These are phyloP conservation scores for Zygosaccharomyces siamensis DNA, from an alignment of 805 yeast genomes.

Conservation along the genomic window DNA sequence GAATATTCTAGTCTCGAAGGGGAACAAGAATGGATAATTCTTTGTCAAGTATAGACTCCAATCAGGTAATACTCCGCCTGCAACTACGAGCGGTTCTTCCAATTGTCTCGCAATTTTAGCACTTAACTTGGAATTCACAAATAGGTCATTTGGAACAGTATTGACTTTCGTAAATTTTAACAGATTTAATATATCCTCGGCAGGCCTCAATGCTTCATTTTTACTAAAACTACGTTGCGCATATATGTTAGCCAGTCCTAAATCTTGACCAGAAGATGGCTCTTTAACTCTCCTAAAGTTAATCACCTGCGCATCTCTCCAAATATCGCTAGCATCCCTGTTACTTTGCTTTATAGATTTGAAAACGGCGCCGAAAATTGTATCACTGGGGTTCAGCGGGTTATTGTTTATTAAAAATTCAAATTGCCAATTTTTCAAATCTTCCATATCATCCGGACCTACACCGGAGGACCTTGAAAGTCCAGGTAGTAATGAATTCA, in stretches of 20 bases:
- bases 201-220: slow-evolving; percentile 9
- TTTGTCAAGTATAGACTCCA: slow-evolving; percentile 78
- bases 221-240: slow-evolving; percentile 6
- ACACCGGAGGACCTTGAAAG: slow-evolving; percentile 6
- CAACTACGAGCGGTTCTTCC: slow-evolving; percentile 84
- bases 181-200: slow-evolving; percentile 41
- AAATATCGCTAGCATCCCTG: slow-evolving; percentile 47
- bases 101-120: slow-evolving; percentile 82
- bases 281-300: slow-evolving; percentile 39
- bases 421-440: slow-evolving; percentile 36
- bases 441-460: slow-evolving; percentile 12
- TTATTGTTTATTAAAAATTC: slow-evolving; percentile 59
- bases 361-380: slow-evolving; percentile 72
- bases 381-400: slow-evolving; percentile 56
- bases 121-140: slow-evolving; percentile 73
- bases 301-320: slow-evolving; percentile 54
- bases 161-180: slow-evolving; percentile 45
- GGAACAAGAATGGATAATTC: slow-evolving; percentile 75
- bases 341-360: slow-evolving; percentile 38
- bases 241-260: slow-evolving; percentile 7
- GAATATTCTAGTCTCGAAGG: slow-evolving; percentile 71
- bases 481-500: slow-evolving; percentile 23
- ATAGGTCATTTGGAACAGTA: slow-evolving; percentile 37
- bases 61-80: slow-evolving; percentile 77
- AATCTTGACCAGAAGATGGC: slow-evolving; percentile 23